phyloP scores from a whole-genome alignment of 2,329 filamentous ascomycete genomes.

The Clarireedia hainanense region DNA sequence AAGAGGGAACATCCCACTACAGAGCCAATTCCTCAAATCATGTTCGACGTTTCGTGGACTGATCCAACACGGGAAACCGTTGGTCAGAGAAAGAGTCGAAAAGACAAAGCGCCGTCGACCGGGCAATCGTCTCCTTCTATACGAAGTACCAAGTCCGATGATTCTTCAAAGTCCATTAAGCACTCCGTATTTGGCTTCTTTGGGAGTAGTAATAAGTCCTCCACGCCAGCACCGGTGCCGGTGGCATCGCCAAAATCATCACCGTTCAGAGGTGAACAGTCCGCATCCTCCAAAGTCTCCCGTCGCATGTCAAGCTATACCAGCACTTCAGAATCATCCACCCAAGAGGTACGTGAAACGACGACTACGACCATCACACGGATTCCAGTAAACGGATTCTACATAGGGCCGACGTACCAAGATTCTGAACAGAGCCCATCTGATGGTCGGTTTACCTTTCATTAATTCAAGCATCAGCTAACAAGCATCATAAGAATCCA shows the following conservation, averaged over 20 bases:
- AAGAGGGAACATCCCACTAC: slow-evolving; percentile 6
- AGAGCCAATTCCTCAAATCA: slow-evolving; percentile 12
- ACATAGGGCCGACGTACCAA: slow-evolving; percentile 9
- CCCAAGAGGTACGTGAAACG: slow-evolving; percentile 7
- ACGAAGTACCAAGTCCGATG: slow-evolving; percentile 16
- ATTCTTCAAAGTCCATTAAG: slow-evolving; percentile 10
- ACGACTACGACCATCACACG: slow-evolving; percentile 9
- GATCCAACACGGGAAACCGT: slow-evolving; percentile 27
- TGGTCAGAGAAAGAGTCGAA: slow-evolving; percentile 25
- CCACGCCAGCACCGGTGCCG: background rate
- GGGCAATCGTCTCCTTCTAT: slow-evolving; percentile 8
- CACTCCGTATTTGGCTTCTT: slow-evolving; percentile 24
- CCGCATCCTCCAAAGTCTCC: slow-evolving; percentile 7
- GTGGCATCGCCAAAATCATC: slow-evolving; percentile 5
- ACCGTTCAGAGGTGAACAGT: slow-evolving; percentile 4
- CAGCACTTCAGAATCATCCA: slow-evolving; percentile 11
- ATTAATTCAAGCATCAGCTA: slow-evolving; percentile 8
- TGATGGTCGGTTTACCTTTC: slow-evolving; percentile 15
- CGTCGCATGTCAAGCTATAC: slow-evolving; percentile 17
- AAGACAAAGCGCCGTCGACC: slow-evolving; percentile 15
- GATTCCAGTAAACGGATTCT: slow-evolving; percentile 10
- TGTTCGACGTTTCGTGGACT: slow-evolving; percentile 29
- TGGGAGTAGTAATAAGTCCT: slow-evolving; percentile 26
- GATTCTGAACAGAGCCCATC: slow-evolving; percentile 14
- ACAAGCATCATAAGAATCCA: slow-evolving; percentile 34